Conservation (phyloP, 331 rosid species). For the Telfairia occidentalis region DNA sequence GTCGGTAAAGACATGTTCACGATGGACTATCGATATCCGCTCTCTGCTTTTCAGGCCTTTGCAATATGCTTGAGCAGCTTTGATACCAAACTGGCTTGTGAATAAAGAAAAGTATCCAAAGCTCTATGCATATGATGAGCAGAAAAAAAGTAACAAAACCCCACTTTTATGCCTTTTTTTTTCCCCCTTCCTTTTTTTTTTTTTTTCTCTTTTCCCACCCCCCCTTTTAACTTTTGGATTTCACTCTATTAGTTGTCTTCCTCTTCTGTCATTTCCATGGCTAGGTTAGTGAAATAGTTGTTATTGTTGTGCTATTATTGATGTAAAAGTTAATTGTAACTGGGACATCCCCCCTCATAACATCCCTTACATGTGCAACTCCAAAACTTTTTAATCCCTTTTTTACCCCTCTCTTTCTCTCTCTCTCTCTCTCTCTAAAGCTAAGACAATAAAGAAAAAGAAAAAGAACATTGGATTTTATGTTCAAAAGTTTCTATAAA, state of each 20-base stretch:
- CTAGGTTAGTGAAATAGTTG: constrained; percentile 7
- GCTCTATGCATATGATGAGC: constrained; percentile 7
- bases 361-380: constrained; percentile 12
- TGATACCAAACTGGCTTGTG: constrained; percentile 93
- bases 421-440: background rate
- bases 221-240: constrained; percentile 9
- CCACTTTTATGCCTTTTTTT: background rate
- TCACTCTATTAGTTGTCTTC: constrained; percentile 6
- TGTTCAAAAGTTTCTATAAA: background rate
- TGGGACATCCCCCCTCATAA: constrained; percentile 7
- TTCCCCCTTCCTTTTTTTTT: background rate
- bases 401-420: background rate
- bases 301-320: constrained; percentile 1
- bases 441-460: background rate
- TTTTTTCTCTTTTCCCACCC: background rate
- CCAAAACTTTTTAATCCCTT: background rate
- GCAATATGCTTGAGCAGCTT: constrained; percentile 90
- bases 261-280: constrained; percentile 8
- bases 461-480: background rate
- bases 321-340: constrained; percentile 15
- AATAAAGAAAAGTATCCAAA: constrained; percentile 31
- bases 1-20: constrained; percentile 89
- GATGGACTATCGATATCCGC: constrained; percentile 78
- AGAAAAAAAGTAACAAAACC: constrained; percentile 1
- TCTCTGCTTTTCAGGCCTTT: constrained; percentile 90